Conservation (phyloP, 2,329 filamentous ascomycete genomes). For the Colletotrichum trifolii region DNA sequence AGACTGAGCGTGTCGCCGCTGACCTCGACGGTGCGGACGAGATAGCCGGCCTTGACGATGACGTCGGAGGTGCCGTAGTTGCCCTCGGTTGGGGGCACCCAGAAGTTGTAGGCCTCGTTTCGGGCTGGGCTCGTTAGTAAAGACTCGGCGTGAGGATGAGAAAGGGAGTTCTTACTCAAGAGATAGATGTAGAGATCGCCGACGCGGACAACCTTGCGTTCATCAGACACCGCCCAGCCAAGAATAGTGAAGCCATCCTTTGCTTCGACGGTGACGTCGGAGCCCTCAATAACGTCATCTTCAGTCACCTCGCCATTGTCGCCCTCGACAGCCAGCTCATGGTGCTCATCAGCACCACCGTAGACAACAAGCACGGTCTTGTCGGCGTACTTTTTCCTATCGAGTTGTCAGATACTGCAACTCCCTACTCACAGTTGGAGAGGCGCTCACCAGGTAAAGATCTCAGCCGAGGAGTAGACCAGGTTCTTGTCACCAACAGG, state of each 20-base stretch:
- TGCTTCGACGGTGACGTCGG: conserved; percentile 22
- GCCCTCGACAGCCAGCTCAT: conserved; percentile 64
- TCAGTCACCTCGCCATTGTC: conserved; percentile 13
- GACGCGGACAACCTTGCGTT: conserved; percentile 35
- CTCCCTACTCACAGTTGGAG: fast-evolving
- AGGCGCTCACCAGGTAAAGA: conserved; percentile 63
- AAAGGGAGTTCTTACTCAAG: conserved; percentile 43
- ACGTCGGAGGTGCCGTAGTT: conserved; percentile 39
- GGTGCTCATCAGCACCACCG: conserved; percentile 66
- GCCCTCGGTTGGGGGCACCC: conserved; percentile 37
- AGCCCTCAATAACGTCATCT: conserved; percentile 31
- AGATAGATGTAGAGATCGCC: conserved; percentile 32
- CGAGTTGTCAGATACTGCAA: background rate
- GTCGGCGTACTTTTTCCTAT: conserved; percentile 64
- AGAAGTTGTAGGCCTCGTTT: conserved; percentile 42
- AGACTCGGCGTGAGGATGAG: background rate
- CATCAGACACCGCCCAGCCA: conserved; percentile 34
- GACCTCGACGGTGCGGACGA: conserved; percentile 36
- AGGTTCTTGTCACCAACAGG: conserved; percentile 65
- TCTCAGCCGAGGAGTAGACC: conserved; percentile 74
- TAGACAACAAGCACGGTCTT: conserved; percentile 71
- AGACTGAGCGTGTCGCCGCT: conserved; percentile 39
- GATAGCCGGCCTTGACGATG: conserved; percentile 41
- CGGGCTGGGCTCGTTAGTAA: conserved; percentile 31
- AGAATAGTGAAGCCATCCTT: conserved; percentile 32